phyloP scores from a whole-genome alignment of 1,284 basidiomycete species.

The Sporisorium exsertum region DNA sequence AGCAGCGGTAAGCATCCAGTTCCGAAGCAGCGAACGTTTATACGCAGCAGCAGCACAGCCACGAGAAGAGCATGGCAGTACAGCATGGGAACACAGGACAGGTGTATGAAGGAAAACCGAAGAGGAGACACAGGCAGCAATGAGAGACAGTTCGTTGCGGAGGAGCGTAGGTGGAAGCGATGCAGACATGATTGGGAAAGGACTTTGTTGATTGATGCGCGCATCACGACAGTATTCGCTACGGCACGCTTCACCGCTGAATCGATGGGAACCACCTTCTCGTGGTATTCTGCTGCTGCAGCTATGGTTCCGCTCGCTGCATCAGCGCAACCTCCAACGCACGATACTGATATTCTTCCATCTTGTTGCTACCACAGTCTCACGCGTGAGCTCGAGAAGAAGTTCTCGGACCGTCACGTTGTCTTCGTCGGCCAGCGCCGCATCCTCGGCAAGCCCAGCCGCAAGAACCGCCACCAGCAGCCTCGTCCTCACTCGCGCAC shows the following conservation, averaged over 20 bases:
- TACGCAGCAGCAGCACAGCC: constrained; percentile 15
- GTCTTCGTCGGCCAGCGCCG: constrained; percentile 98
- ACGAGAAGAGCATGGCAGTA: not conserved
- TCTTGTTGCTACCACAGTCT: constrained; percentile 75
- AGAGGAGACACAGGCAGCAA: too few relatives aligned
- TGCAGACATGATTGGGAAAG: too few relatives aligned
- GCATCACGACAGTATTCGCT: too few relatives aligned
- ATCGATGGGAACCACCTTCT: not conserved
- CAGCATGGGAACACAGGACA: not conserved
- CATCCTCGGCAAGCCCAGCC: constrained; percentile 97
- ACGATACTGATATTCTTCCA: constrained; percentile 19
- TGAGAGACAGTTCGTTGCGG: not conserved
- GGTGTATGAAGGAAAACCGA: not conserved
- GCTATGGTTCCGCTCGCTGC: not conserved
- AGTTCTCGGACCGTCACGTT: constrained; percentile 98
- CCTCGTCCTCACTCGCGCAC: constrained; percentile 97
- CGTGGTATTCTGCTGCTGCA: not conserved
- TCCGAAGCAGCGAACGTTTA: constrained; percentile 2
- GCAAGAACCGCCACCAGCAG: constrained; percentile 90
- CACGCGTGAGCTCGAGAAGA: constrained; percentile 99
- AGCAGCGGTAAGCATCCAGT: constrained; percentile 83
- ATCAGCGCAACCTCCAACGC: not conserved
- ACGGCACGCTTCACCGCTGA: too few relatives aligned
- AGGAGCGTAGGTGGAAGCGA: too few relatives aligned
- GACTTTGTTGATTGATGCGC: not conserved